Conservation (phyloP, 352 stramenopile genomes). For the Phytophthora syringae region DNA sequence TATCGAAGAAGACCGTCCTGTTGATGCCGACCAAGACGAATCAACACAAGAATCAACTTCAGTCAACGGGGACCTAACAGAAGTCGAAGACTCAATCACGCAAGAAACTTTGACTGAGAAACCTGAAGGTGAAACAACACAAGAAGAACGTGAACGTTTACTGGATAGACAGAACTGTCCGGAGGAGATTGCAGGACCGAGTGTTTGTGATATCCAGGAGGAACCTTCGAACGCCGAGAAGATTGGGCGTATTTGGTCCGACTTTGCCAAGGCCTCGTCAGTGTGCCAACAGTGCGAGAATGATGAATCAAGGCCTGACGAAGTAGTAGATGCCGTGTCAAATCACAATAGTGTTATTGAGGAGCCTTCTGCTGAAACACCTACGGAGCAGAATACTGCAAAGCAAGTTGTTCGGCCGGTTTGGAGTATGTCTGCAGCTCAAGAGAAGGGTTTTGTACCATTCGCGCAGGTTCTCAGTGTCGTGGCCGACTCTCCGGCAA, state of each 20-base stretch:
- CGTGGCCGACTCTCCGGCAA: conserved; percentile 45
- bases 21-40: neutral
- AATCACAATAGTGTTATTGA: neutral
- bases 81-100: neutral
- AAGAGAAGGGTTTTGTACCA: conserved; percentile 23
- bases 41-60: neutral
- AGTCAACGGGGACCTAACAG: neutral
- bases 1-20: neutral
- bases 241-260: no score
- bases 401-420: neutral
- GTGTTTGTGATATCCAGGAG: conserved; percentile 1
- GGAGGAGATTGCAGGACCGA: neutral
- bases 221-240: neutral
- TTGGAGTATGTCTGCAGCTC: conserved; percentile 22
- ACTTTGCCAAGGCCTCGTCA: neutral
- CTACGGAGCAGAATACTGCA: neutral
- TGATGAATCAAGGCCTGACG: neutral
- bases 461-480: conserved; percentile 64
- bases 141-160: neutral
- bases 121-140: neutral
- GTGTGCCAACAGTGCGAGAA: neutral
- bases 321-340: neutral
- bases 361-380: neutral
- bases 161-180: neutral
- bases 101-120: neutral